A percentile compares a stretch with the other conserved stretches of the same genome.
phyloP scores from a whole-genome alignment of 2,329 filamentous ascomycete genomes.

The Fusarium gaditjirri region DNA sequence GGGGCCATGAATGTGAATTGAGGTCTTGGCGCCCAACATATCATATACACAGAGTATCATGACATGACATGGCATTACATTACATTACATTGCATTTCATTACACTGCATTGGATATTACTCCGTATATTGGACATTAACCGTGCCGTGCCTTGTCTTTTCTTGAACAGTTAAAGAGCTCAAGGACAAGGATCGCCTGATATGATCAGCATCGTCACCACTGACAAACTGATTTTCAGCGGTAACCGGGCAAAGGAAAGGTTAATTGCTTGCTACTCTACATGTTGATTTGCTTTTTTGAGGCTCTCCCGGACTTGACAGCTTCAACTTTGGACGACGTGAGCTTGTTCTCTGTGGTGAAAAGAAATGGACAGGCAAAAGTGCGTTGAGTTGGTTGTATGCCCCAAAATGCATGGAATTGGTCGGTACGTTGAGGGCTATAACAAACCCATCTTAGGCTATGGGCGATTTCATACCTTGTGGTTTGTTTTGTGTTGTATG shows the following conservation, averaged over 20 bases:
- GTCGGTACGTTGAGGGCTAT: neutral
- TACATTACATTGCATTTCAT: neutral
- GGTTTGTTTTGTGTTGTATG: neutral
- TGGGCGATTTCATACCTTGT: neutral
- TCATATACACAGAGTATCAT: neutral
- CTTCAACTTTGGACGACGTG: neutral
- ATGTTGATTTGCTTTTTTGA: constrained; percentile 24
- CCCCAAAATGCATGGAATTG: neutral
- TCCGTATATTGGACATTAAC: neutral
- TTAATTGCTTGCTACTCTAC: neutral
- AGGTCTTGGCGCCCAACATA: neutral
- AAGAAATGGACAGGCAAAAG: neutral
- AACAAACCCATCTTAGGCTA: neutral
- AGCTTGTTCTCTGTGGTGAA: neutral
- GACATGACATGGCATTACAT: neutral
- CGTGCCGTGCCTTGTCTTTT: neutral
- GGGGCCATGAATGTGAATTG: neutral
- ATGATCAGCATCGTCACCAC: neutral
- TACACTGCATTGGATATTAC: neutral
- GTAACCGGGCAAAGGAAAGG: constrained; percentile 6
- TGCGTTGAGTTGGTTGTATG: neutral
- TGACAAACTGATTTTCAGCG: neutral
- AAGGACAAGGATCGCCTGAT: constrained; percentile 6
- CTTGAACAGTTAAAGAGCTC: neutral
- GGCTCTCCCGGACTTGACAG: constrained; percentile 7